Conservation (phyloP, 805 yeast species). For the Saturnispora gosingensis region DNA sequence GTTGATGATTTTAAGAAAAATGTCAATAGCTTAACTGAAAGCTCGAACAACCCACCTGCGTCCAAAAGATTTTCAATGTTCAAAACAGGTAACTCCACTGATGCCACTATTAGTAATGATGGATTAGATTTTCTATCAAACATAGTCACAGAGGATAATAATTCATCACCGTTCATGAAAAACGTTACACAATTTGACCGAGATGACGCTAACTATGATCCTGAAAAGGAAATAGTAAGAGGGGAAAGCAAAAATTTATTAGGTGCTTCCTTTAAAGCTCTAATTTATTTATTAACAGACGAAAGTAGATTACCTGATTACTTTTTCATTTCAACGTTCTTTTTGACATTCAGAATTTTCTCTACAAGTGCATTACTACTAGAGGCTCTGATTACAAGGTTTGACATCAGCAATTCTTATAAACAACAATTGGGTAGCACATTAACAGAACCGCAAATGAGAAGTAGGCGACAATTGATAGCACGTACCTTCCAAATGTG, state of each 20-base stretch:
- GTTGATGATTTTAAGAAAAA: constrained; percentile 12
- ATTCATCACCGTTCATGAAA: constrained; percentile 22
- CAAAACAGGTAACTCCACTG: constrained; percentile 42
- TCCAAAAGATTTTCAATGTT: constrained; percentile 40
- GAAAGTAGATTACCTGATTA: constrained; percentile 56
- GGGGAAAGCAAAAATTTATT: constrained; percentile 42
- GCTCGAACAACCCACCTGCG: background rate
- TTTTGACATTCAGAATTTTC: constrained; percentile 68
- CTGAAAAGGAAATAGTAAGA: constrained; percentile 39
- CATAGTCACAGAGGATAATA: constrained; percentile 16
- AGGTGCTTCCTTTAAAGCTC: constrained; percentile 66
- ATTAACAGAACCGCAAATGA: constrained; percentile 26
- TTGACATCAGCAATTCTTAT: constrained; percentile 40
- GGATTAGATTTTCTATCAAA: constrained; percentile 36
- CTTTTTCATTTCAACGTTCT: constrained; percentile 62
- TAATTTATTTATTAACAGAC: constrained; percentile 57
- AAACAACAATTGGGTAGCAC: constrained; percentile 17
- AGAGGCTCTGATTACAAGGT: constrained; percentile 57
- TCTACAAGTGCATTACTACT: constrained; percentile 57
- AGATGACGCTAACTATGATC: constrained; percentile 12
- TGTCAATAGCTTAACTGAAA: background rate
- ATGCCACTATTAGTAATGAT: constrained; percentile 36
- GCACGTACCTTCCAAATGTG: constrained; percentile 67
- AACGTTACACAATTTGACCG: constrained; percentile 14
- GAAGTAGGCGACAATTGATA: constrained; percentile 57